Base-by-base conservation (phyloP, 2,329 filamentous ascomycete genomes). In the Piedraia hortae region DNA sequence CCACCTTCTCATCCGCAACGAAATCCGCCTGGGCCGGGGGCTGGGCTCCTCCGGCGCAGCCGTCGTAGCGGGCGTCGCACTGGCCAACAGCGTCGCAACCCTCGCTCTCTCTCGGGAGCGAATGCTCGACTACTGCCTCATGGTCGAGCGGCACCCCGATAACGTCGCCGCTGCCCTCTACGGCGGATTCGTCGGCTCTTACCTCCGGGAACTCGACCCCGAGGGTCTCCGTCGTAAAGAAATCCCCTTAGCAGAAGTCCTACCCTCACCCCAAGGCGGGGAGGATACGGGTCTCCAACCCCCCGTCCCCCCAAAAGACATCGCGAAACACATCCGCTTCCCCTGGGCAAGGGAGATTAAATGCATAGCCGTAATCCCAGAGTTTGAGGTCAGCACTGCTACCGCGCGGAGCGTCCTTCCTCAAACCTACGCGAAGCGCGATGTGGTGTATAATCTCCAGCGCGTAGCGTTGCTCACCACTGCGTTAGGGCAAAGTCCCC, bases 271-370 rank as follows among this genome's bases (percentile, higher is more conserved):
- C 1, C 78, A 80, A 5, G 85, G 85, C 29, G 85, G 85, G 23
- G 56, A 80, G 21, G 80, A 93, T 45, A 93, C 82, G 1, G 82
- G 85, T 18, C 57, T 72, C 36, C 66, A 56, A 34, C 85, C 85
- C 10, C 82, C 85, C 4, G 62, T 75, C 41, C 85, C 85, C n/a
- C 85, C 85, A 2, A 44, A 69, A 33, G 74, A 78, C 37, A 93
- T 97, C 36, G 85, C 82, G 21, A 80, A 91, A 46, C 89, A 89
- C 52, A 80, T 88, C 50, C 82, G 80, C 46, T 93, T 91, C 47
- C 65, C 66, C 18, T 93, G 82, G 82, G 71, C 77, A 26, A 64
- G 68, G 31, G 75, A 89, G 45, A 90, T 97, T 56, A 93, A 91
- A 54, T 82, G 80, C 29, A 70, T 97, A 32, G 78, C 80, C 33